Conservation (phyloP, 2,329 filamentous ascomycete species). For the Clarireedia homoeocarpa region DNA sequence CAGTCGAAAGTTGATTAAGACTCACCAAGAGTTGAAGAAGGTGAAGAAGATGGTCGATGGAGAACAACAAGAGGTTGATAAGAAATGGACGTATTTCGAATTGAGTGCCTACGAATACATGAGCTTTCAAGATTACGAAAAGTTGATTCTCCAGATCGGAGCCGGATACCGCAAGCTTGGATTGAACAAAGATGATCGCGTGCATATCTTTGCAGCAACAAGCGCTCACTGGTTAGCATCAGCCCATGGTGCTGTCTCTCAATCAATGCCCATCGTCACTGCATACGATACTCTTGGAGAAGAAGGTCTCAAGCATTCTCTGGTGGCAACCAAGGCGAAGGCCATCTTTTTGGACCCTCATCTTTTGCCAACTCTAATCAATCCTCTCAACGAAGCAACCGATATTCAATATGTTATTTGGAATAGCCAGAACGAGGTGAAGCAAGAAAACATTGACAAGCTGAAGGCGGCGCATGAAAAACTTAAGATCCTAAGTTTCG, state of each 20-base stretch:
- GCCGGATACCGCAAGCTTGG: constrained; percentile 65
- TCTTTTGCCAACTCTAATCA: constrained; percentile 53
- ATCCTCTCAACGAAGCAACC: constrained; percentile 48
- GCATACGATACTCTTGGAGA: constrained; percentile 89
- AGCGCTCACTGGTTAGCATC: constrained; percentile 40
- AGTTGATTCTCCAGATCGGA: constrained; percentile 57
- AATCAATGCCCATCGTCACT: constrained; percentile 86
- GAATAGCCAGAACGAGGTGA: constrained; percentile 40
- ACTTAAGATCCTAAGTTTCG: constrained; percentile 43
- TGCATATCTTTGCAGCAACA: constrained; percentile 75
- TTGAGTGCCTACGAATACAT: constrained; percentile 69
- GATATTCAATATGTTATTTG: constrained; percentile 46
- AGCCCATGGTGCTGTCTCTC: constrained; percentile 55
- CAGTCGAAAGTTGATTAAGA: constrained; percentile 62
- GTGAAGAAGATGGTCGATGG: constrained; percentile 80
- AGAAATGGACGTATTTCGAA: constrained; percentile 83
- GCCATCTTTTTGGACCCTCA: constrained; percentile 83
- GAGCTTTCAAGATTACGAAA: constrained; percentile 69
- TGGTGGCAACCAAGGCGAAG: constrained; percentile 69
- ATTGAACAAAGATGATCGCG: constrained; percentile 52
- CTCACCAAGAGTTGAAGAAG: constrained; percentile 76
- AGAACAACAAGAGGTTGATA: constrained; percentile 68
- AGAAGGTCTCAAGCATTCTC: constrained; percentile 75
- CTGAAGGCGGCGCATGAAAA: constrained; percentile 49
- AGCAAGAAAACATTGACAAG: constrained; percentile 38